These are phyloP conservation scores for Nelumbo lutea DNA, from an alignment of 164 flowering plant species.

Conservation along the genomic window DNA sequence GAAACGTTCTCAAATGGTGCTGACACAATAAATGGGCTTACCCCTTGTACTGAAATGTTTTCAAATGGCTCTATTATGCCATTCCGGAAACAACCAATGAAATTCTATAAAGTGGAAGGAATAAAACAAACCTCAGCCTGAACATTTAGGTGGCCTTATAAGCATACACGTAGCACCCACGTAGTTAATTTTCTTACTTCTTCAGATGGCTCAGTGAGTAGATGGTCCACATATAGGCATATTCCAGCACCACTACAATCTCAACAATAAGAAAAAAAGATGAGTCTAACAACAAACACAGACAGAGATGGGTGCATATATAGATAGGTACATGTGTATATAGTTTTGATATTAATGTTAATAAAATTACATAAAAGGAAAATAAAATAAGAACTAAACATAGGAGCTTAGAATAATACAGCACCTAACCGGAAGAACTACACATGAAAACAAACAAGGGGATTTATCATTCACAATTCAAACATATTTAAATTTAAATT, in stretches of 20 bases:
- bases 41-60: too few relatives aligned
- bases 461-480: too few relatives aligned
- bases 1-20: too few relatives aligned
- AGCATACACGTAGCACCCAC: conserved; percentile 53
- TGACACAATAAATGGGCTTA: too few relatives aligned
- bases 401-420: neutral
- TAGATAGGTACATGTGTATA: neutral
- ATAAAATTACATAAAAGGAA: neutral
- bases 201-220: conserved; percentile 60
- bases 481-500: too few relatives aligned
- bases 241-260: conserved; percentile 66
- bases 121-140: neutral
- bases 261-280: neutral
- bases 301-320: neutral
- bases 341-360: conserved; percentile 6
- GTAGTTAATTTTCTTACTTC: conserved; percentile 72
- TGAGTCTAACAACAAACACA: neutral
- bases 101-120: neutral
- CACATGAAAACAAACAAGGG: too few relatives aligned
- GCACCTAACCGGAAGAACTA: too few relatives aligned
- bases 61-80: neutral
- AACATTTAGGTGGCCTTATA: conserved; percentile 48
- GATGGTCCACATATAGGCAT: conserved; percentile 70
- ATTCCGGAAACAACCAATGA: neutral
- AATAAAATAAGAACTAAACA: neutral